Conservation (phyloP, 768 basidiomycete species). For the Cytidiella melzeri region DNA sequence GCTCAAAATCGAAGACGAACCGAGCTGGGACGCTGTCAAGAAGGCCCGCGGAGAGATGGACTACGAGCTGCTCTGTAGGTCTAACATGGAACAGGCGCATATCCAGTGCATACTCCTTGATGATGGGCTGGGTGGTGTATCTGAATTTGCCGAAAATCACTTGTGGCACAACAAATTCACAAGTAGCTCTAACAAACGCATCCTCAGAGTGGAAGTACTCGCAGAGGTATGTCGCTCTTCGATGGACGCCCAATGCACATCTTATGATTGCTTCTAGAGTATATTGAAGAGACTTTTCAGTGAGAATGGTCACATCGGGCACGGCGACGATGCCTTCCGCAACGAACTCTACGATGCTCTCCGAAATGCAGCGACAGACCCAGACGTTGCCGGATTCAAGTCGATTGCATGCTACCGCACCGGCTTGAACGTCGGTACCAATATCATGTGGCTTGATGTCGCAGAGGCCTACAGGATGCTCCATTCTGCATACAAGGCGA, state of each 20-base stretch:
- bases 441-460: constrained; percentile 11
- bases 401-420: constrained; percentile 75
- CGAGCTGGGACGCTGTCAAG: constrained; percentile 60
- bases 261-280: too few relatives aligned
- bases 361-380: constrained; percentile 32
- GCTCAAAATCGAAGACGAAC: constrained; percentile 31
- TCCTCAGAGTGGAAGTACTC: constrained; percentile 62
- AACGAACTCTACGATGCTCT: constrained; percentile 31
- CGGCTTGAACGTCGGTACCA: constrained; percentile 47
- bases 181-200: constrained; percentile 44
- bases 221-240: constrained; percentile 68
- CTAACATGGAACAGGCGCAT: constrained; percentile 46
- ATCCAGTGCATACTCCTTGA: constrained; percentile 70
- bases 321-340: too few relatives aligned
- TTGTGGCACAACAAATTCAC: constrained; percentile 63
- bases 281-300: constrained; percentile 23
- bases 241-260: too few relatives aligned
- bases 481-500: constrained; percentile 29
- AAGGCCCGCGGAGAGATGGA: constrained; percentile 32
- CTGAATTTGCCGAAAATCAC: constrained; percentile 42
- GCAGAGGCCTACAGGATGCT: constrained; percentile 26
- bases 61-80: constrained; percentile 53
- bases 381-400: constrained; percentile 62
- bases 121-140: constrained; percentile 55
- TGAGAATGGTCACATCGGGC: too few relatives aligned